phyloP scores from a whole-genome alignment of 805 yeast genomes.

The Cyberlindnera amylophila region DNA sequence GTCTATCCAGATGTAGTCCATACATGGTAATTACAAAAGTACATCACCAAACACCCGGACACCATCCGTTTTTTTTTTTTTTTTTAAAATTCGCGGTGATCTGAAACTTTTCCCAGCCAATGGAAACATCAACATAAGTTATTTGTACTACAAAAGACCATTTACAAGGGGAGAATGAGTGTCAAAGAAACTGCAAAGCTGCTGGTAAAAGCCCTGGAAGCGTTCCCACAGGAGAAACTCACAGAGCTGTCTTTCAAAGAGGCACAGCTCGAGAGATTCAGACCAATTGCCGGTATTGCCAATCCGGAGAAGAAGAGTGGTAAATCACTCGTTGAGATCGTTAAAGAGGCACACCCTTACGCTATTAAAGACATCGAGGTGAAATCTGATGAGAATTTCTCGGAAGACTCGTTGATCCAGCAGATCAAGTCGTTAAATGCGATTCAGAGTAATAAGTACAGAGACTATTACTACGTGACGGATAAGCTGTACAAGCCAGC shows the following conservation, averaged over 20 bases:
- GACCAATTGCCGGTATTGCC: slow-evolving; percentile 47
- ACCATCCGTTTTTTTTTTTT: slow-evolving; percentile 3
- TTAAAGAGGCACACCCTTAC: slow-evolving; percentile 43
- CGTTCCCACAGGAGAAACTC: slow-evolving; percentile 65
- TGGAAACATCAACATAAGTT: too few species aligned
- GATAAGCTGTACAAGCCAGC: slow-evolving; percentile 72
- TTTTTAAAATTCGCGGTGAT: not conserved
- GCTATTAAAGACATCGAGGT: slow-evolving; percentile 38
- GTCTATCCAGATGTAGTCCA: too few species aligned
- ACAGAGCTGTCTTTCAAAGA: slow-evolving; percentile 69
- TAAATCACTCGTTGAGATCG: slow-evolving; percentile 37
- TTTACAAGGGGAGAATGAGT: too few species aligned
- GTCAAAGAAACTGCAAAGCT: slow-evolving; percentile 50
- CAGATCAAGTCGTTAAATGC: slow-evolving; percentile 58
- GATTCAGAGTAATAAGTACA: slow-evolving; percentile 57
- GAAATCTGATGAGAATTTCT: slow-evolving; percentile 45
- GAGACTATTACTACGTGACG: slow-evolving; percentile 57
- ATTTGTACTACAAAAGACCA: too few species aligned
- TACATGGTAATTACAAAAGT: too few species aligned
- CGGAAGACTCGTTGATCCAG: slow-evolving; percentile 42
- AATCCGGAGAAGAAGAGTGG: slow-evolving; percentile 36
- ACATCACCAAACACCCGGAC: slow-evolving; percentile 1
- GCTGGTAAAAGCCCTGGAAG: slow-evolving; percentile 54
- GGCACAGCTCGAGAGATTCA: slow-evolving; percentile 55
- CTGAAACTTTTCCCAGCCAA: slow-evolving; percentile 11